Conservation (phyloP, 441 rosid species). For the Hypseocharis bilobata region DNA sequence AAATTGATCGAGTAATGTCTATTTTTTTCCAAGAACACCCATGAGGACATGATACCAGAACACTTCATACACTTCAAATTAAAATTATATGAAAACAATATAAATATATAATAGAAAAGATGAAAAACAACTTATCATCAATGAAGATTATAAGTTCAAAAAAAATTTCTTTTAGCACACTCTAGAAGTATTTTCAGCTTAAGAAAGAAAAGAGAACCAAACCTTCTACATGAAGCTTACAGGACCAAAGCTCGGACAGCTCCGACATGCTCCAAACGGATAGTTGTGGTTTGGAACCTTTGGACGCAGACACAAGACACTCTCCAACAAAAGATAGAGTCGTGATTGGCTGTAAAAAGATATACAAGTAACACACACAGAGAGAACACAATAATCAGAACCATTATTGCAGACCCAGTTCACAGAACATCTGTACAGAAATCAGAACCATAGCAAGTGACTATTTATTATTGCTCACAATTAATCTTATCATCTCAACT, state of each 20-base stretch:
- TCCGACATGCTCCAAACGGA: slow-evolving; percentile 75
- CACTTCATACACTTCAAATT: no score
- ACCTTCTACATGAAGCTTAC: slow-evolving; percentile 78
- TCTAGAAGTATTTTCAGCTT: not conserved
- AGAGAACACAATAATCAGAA: not conserved
- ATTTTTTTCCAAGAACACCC: no score
- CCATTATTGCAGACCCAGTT: not conserved
- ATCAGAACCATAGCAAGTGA: not conserved
- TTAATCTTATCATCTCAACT: not conserved
- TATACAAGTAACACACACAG: slow-evolving; percentile 10
- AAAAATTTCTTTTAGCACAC: not conserved
- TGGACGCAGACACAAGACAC: slow-evolving; percentile 64
- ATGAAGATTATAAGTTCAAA: not conserved
- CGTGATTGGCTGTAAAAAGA: slow-evolving; percentile 56
- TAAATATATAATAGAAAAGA: not conserved
- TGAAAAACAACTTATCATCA: not conserved
- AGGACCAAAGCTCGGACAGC: slow-evolving; percentile 68
- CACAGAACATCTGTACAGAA: not conserved
- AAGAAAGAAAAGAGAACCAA: slow-evolving; percentile 11
- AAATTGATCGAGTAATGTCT: no score
- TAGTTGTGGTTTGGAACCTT: slow-evolving; percentile 55
- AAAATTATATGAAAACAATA: no score
- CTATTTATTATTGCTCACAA: not conserved
- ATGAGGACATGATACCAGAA: no score
- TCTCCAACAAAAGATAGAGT: slow-evolving; percentile 66